Evolutionary conservation across 169 alveolate genomes (phyloP).

Genomic region (Eimeria zaria): DNA sequence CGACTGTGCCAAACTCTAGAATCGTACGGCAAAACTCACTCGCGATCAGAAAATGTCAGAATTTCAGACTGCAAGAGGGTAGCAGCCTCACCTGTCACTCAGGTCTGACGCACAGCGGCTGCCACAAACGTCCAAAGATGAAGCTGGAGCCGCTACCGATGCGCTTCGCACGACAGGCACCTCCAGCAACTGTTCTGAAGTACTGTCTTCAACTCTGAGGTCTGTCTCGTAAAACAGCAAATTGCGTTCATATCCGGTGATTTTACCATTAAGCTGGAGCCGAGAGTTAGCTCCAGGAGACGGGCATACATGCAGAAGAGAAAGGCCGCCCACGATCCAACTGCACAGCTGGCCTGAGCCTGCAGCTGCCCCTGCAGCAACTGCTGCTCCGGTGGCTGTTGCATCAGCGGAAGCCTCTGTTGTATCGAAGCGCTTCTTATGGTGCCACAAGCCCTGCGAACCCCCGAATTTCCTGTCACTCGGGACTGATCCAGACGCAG

Average conservation of each 20-base stretch:
- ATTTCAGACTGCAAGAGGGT: background rate
- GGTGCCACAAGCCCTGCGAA: background rate
- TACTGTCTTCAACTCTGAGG: background rate
- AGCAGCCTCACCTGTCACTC: slow-evolving; percentile 21
- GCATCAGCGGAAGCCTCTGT: background rate
- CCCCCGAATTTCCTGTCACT: background rate
- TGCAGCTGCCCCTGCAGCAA: slow-evolving; percentile 49
- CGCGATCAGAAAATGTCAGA: background rate
- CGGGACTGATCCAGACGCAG: background rate
- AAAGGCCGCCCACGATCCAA: slow-evolving; percentile 45
- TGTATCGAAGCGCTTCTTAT: background rate
- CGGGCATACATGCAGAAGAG: slow-evolving; percentile 40
- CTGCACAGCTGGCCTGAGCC: slow-evolving; percentile 65
- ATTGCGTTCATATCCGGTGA: background rate
- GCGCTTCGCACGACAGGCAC: slow-evolving; percentile 77
- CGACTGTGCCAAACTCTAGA: background rate
- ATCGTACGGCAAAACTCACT: background rate
- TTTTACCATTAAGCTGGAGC: background rate
- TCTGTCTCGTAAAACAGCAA: background rate
- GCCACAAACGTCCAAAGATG: slow-evolving; percentile 73
- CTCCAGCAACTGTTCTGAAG: slow-evolving; percentile 39
- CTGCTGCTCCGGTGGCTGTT: slow-evolving; percentile 40
- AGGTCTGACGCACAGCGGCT: slow-evolving; percentile 70
- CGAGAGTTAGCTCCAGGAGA: background rate
- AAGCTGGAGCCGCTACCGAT: slow-evolving; percentile 54